These are phyloP conservation scores for Fusarium continuum DNA, from an alignment of 2,329 filamentous ascomycete species.

Conservation along the genomic window DNA sequence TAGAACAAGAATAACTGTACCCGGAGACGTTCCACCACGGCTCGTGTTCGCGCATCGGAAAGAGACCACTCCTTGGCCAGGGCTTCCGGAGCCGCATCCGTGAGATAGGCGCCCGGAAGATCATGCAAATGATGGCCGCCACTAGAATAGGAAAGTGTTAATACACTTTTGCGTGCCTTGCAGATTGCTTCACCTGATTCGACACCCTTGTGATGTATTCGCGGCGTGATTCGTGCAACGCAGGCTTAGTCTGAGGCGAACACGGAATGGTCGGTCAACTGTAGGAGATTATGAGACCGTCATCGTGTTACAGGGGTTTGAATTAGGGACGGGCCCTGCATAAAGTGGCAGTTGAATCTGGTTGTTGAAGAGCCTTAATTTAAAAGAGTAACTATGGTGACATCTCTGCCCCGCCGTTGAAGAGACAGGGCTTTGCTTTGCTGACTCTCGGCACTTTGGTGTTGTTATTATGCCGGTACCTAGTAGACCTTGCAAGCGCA, in stretches of 20 bases:
- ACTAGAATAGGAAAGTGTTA: neutral
- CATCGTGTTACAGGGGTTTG: neutral
- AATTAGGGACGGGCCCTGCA: neutral
- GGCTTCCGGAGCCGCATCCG: neutral
- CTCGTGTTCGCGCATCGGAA: too few relatives aligned
- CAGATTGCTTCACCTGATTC: neutral
- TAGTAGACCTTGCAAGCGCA: neutral
- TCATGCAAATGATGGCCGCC: neutral
- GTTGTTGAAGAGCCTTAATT: neutral
- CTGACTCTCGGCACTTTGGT: too few relatives aligned
- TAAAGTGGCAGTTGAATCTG: neutral
- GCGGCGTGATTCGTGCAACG: neutral
- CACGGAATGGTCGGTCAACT: neutral
- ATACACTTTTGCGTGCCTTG: neutral
- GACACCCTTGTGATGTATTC: neutral
- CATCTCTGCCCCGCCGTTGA: neutral
- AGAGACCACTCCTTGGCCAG: conserved; percentile 1
- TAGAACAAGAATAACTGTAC: too few relatives aligned
- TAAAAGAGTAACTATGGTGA: neutral
- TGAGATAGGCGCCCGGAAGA: conserved; percentile 4
- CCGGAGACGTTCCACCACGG: too few relatives aligned
- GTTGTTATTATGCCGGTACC: too few relatives aligned
- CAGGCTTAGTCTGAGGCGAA: neutral
- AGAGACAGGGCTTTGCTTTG: too few relatives aligned
- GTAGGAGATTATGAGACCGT: neutral